Evolutionary conservation across 352 stramenopile genomes (phyloP).

Genomic region (Phytophthora podocarpi): DNA sequence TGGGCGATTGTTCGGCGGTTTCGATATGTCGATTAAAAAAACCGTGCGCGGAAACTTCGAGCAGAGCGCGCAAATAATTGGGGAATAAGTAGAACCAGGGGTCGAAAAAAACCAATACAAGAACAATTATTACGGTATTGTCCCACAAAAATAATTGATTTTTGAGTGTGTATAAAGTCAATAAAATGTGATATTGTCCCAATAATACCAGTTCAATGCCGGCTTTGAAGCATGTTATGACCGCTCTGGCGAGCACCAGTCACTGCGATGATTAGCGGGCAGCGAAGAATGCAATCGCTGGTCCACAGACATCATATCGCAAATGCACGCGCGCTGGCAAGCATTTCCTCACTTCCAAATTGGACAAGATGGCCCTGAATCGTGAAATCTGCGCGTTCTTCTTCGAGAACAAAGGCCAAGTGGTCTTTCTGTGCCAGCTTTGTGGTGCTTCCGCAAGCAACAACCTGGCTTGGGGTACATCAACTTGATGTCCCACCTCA

Average conservation of each 20-base stretch:
- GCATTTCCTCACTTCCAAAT: neutral
- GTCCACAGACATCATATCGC: neutral
- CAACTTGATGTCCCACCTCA: neutral
- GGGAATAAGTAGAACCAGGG: too few relatives aligned
- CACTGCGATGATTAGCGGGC: too few relatives aligned
- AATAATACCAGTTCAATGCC: slow-evolving; percentile 11
- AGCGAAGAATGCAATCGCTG: neutral
- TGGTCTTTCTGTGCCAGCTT: slow-evolving; percentile 1
- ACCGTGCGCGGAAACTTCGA: too few relatives aligned
- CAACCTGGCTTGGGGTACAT: neutral
- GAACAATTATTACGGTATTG: slow-evolving; percentile 6
- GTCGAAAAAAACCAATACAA: too few relatives aligned
- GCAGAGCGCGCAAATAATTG: too few relatives aligned
- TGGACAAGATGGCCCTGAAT: slow-evolving; percentile 4
- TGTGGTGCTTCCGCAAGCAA: slow-evolving; percentile 5
- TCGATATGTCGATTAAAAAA: too few relatives aligned
- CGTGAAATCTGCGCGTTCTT: slow-evolving; percentile 18
- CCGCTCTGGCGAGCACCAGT: too few relatives aligned
- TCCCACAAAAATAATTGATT: slow-evolving; percentile 1
- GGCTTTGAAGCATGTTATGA: too few relatives aligned
- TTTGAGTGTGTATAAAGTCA: slow-evolving; percentile 1
- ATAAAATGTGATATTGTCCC: slow-evolving; percentile 10
- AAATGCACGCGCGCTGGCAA: neutral
- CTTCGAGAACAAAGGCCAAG: slow-evolving; percentile 2
- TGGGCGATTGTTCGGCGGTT: too few relatives aligned